Base-by-base conservation (phyloP, 805 yeast genomes). In the Suhomyces emberorum region DNA sequence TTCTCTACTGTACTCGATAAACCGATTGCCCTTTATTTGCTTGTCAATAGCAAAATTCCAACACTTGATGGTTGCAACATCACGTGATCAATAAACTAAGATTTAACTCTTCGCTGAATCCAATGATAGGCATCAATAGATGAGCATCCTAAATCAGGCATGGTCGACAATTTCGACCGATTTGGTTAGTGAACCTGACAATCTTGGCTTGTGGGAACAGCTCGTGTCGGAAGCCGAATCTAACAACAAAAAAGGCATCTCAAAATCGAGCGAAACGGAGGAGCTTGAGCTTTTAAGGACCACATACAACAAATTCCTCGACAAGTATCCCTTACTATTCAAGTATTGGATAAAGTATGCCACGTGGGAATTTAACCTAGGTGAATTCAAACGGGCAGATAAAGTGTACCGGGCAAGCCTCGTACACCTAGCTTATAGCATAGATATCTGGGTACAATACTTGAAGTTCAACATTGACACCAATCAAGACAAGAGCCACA, bases 341-440 rank as follows among this genome's bases (percentile, higher is more conserved):
- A 74, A 72, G 30, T 76, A 76, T 47, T 80, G 85, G 85, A 56
- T 75, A n/a, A 62, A 70, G 25, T 77, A 60, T 50, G 81, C 83
- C 0, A 48, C 55, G 3, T 59, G 70, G 65, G 72, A 70, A 44
- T 72, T 66, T 44, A 57, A 54, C 21, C 49, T 75, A 20, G 79
- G 77, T 1, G 48, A 63, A 32, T 63, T 75, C 1, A 57, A 55
- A 0, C 38, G 42, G 3, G 68, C 77, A 2, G 52, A 54, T 16
- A 17, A 30, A 3, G 27, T 38, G 3, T 52, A 43, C 15, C 16
- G 30, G 21, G 24, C 35, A 11, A 49, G 53, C 4, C 39, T 81
- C 22, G 39, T 43, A 2, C 44, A 59, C 14, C 39, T 75, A 11
- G 70, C 74, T 0, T 60, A 62, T 39, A 76, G 79, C 3, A 50